A percentile compares a stretch with the other conserved stretches of the same genome.
phyloP scores from a whole-genome alignment of 805 yeast species.

The Starmera amethionina region DNA sequence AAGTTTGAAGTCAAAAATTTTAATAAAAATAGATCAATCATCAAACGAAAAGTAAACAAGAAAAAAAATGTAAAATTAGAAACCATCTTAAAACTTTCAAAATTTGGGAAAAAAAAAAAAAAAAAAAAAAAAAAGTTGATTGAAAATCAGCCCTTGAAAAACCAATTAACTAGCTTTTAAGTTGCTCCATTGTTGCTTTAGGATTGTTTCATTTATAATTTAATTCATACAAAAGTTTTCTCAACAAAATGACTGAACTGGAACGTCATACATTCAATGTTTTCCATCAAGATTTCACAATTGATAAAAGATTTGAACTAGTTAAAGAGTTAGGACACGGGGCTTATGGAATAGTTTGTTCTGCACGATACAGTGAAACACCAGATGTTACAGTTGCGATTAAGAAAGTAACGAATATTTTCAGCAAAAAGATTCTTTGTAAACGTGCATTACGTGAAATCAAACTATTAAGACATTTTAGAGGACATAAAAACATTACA shows the following conservation, averaged over 20 bases:
- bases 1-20: too few relatives aligned
- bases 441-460: conserved; percentile 88
- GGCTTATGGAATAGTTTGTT: conserved; percentile 94
- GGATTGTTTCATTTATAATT: too few relatives aligned
- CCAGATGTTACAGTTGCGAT: conserved; percentile 84
- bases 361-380: conserved; percentile 72
- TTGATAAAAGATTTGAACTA: conserved; percentile 80
- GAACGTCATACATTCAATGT: conserved; percentile 48
- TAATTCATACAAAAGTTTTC: not conserved
- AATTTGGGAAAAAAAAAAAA: too few relatives aligned
- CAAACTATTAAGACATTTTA: conserved; percentile 81
- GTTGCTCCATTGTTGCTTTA: too few relatives aligned
- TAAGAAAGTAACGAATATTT: conserved; percentile 91
- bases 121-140: too few relatives aligned
- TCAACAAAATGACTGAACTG: conserved; percentile 15
- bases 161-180: too few relatives aligned
- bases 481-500: conserved; percentile 95
- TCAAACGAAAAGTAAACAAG: too few relatives aligned
- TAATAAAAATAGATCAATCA: too few relatives aligned
- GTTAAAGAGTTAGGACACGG: conserved; percentile 96
- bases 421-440: conserved; percentile 82
- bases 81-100: too few relatives aligned
- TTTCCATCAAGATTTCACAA: conserved; percentile 85
- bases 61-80: too few relatives aligned
- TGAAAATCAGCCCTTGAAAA: too few relatives aligned